Conservation (phyloP, 352 stramenopile genomes). For the Pythium utonaiense region DNA sequence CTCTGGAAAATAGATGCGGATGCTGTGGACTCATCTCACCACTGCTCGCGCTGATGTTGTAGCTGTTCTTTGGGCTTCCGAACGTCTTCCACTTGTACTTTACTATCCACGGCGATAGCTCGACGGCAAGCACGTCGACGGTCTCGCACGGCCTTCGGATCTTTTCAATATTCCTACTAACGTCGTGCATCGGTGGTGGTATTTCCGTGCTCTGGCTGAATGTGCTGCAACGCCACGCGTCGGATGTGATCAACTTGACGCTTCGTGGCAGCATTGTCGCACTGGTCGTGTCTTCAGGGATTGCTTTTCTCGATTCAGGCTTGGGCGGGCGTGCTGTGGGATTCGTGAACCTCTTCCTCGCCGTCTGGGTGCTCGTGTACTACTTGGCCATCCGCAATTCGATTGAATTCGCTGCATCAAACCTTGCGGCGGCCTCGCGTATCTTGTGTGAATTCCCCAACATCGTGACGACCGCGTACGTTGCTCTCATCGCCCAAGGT, state of each 20-base stretch:
- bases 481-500: constrained; percentile 52
- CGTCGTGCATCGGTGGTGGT: constrained; percentile 54
- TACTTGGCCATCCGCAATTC: constrained; percentile 58
- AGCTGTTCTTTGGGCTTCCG: constrained; percentile 72
- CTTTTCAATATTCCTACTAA: constrained; percentile 63
- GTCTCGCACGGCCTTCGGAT: constrained; percentile 74
- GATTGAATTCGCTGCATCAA: constrained; percentile 80
- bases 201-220: constrained; percentile 77
- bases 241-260: constrained; percentile 68
- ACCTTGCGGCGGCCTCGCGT: constrained; percentile 61
- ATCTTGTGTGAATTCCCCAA: constrained; percentile 77
- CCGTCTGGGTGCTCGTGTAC: constrained; percentile 55
- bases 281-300: constrained; percentile 40
- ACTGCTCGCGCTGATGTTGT: not conserved
- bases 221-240: constrained; percentile 68
- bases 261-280: constrained; percentile 59
- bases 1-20: too few species aligned
- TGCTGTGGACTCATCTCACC: too few species aligned
- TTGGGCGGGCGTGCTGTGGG: constrained; percentile 73
- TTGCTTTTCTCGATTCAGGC: constrained; percentile 70
- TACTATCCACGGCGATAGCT: constrained; percentile 55
- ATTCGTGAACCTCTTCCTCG: constrained; percentile 81
- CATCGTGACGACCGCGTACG: constrained; percentile 62
- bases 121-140: constrained; percentile 11
- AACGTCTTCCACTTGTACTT: constrained; percentile 80